phyloP scores from a whole-genome alignment of 176 grass and related monocot genomes.

The Ananas comosus region DNA sequence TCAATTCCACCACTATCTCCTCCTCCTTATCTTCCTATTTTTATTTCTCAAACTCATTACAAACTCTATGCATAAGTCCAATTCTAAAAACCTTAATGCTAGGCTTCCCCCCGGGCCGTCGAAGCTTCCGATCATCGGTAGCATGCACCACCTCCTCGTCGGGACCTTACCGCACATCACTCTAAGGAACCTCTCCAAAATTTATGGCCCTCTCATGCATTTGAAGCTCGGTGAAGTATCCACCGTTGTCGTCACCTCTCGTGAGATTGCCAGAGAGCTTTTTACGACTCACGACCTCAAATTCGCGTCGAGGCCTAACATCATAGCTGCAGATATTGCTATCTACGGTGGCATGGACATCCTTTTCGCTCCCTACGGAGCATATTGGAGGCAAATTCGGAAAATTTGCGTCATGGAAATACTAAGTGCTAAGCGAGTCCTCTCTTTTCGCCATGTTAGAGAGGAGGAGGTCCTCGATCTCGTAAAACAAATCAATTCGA shows the following conservation, averaged over 20 bases:
- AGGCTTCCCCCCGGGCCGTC: neutral
- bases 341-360: neutral
- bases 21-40: neutral
- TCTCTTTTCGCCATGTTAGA: neutral
- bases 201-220: neutral
- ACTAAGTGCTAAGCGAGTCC: neutral
- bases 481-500: neutral
- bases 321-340: neutral
- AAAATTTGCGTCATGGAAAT: slow-evolving; percentile 10
- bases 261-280: neutral
- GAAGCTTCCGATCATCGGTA: slow-evolving; percentile 3
- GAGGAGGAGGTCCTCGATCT: neutral
- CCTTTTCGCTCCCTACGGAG: neutral
- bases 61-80: neutral
- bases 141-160: neutral
- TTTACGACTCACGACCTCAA: neutral
- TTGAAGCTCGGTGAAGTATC: slow-evolving; percentile 1
- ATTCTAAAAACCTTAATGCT: neutral
- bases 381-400: slow-evolving; percentile 1
- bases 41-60: neutral
- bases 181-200: neutral
- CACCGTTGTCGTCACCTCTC: slow-evolving; percentile 1
- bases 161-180: neutral
- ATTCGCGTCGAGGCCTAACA: neutral
- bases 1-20: too few relatives aligned